Evolutionary conservation across 2,329 filamentous ascomycete species (phyloP), one percentile per base, ranked within the genome.

Genomic region (Plenodomus tracheiphilus): DNA sequence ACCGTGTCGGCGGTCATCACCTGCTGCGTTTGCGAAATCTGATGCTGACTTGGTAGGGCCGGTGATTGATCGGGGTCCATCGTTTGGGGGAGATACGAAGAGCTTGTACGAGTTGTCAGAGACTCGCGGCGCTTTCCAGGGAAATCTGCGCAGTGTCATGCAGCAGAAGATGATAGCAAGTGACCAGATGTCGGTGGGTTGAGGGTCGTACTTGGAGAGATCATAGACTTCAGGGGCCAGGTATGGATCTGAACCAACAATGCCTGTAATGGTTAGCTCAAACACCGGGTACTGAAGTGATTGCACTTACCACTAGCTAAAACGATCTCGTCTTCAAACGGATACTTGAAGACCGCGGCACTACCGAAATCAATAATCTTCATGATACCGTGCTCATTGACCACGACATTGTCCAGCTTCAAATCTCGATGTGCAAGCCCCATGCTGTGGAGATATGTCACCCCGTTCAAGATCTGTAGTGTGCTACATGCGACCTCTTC

Each of bases 331-430:
- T 86, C 91, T 74, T 99, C 94, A 66, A 99, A 97, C 0, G 94
- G 94, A 79, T 99, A 99, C 65, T 89, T 86, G 77, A 96, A 99
- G 35, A 99, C 93, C 59, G 94, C 92, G 0, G 94, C 93, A 75
- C 92, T 97, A 20, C 94, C 94, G 74, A 99, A 99, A 72, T 99
- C 94, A 65, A 99, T 99, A 57, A 99, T 89, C 75, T 99, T 99
- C 91, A 99, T 96, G 63, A 99, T 97, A 2, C 94, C 94, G 65
- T 88, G 85, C 67, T 96, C 89, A 68, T 92, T 97, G 51, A 99
- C 92, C 21, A 99, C 94, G 17, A 99, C 94, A 62, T 99, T 99
- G 76, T 99, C 94, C 62, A 99, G 76, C 75, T 99, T 99, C 64
- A 99, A 69, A 78, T 99, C 94, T 38, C 94, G 85, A 74, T 99